Evolutionary conservation across 495 filamentous ascomycete species (phyloP), one percentile per base, ranked within the genome.

Genomic region (Tuber magnatum): DNA sequence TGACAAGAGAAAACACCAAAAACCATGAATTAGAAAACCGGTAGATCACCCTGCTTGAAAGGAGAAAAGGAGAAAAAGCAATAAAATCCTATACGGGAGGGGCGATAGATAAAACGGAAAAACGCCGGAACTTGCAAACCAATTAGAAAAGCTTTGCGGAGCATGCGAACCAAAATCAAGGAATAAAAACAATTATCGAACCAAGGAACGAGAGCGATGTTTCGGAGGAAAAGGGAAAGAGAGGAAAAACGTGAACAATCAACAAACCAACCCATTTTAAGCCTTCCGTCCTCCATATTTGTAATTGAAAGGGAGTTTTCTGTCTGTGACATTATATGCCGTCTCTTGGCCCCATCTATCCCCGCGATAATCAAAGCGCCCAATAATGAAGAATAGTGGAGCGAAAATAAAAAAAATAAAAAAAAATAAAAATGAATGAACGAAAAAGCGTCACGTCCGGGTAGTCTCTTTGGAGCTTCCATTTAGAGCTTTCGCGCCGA

Each of bases 401-500:
- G 24, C 40, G 39, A 12, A 28, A 48, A 75, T 41, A n/a, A 32
- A 41, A 75, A 71, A 72, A 72, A 43, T 61, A 61, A 61, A 61
- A 24, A 72, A 73, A 75, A 41, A 3, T 16, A 75, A 40, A 71
- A 75, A 76, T 56, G 43, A 46, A 46, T 46, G 39, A 46, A 46
- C 20, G 22, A 51, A 35, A 65, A 65, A 65, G 28, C 28, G 28
- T 32, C 56, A 65, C 16, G 28, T 68, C 44, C 42, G 35, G 24
- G 22, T 20, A 51, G 44, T 35, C 16, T 22, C 32, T 22, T 68
- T 71, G 44, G 39, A 69, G 43, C 40, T 70, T 20, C 68, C 44
- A 22, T 22, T 83, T 80, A 87, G 32, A 88, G 83, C 71, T 88
- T 90, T 73, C 92, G 88, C 79, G 97, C 92, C 65, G 90, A 90